These are phyloP conservation scores for Apiotrichum veenhuisii DNA, from an alignment of 1,284 basidiomycete genomes.

Conservation along the genomic window DNA sequence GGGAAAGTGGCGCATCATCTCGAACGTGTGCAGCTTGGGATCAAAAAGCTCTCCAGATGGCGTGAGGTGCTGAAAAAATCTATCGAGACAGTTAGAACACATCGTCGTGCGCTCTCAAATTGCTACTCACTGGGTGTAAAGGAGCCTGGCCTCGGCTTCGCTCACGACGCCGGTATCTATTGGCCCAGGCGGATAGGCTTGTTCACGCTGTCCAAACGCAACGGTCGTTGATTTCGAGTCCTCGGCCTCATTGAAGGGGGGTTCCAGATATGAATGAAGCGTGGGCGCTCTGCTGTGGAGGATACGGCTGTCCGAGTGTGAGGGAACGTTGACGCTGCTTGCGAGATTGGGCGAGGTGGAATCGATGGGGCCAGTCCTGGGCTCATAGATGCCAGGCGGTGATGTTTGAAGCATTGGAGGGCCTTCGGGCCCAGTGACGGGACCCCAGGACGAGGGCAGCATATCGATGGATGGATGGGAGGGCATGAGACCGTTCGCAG, in stretches of 20 bases:
- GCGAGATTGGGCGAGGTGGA: not conserved
- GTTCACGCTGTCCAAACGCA: not conserved
- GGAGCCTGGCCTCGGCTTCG: conserved; percentile 8
- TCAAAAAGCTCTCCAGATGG: conserved; percentile 11
- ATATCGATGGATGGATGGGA: not conserved
- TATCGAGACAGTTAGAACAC: not conserved
- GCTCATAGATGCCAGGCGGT: not conserved
- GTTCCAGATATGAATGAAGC: conserved; percentile 8
- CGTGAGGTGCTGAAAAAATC: conserved; percentile 6
- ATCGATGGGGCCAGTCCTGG: not conserved
- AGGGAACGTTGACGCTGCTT: not conserved
- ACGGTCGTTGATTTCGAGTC: not conserved
- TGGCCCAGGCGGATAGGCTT: not conserved
- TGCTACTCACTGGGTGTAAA: conserved; percentile 11
- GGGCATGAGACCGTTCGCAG: not conserved
- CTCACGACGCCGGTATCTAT: conserved; percentile 6
- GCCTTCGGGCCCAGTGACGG: not conserved
- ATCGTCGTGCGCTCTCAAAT: not conserved
- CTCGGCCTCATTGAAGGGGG: not conserved
- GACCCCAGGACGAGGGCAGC: not conserved
- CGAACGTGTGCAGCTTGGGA: conserved; percentile 13
- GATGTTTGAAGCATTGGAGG: not conserved
- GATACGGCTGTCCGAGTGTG: not conserved
- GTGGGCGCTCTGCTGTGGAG: not conserved
- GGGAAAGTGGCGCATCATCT: conserved; percentile 2